Conservation (phyloP, 805 yeast genomes). For the Metschnikowia dekortorum region DNA sequence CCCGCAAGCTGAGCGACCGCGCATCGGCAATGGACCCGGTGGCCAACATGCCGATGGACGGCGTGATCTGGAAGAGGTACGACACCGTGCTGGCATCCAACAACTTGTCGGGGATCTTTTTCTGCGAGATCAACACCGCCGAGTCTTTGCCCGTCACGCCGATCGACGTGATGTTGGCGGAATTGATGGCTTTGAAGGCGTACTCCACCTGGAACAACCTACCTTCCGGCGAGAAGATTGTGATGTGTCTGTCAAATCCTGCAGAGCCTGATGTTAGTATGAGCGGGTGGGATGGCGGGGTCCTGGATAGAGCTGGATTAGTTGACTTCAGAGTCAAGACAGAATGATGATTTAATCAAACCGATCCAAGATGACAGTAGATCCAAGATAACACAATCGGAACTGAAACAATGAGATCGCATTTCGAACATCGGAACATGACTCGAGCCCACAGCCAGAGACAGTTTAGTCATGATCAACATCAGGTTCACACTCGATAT, state of each 20-base stretch:
- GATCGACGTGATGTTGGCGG: constrained; percentile 83
- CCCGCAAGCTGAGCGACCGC: constrained; percentile 81
- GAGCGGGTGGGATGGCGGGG: not conserved
- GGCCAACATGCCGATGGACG: constrained; percentile 80
- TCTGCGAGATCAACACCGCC: constrained; percentile 86
- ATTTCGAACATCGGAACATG: too few species aligned
- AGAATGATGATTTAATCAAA: too few species aligned
- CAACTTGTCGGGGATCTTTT: constrained; percentile 93
- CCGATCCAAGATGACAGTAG: too few species aligned
- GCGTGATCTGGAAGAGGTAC: constrained; percentile 78
- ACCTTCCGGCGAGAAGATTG: constrained; percentile 98
- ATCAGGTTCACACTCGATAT: too few species aligned
- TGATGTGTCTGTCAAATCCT: constrained; percentile 98
- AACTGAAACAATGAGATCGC: too few species aligned
- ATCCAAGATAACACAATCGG: too few species aligned
- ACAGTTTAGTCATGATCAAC: too few species aligned
- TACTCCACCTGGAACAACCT: constrained; percentile 96
- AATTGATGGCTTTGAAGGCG: constrained; percentile 94
- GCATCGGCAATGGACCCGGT: constrained; percentile 98
- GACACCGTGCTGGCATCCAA: constrained; percentile 84
- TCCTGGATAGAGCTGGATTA: not conserved
- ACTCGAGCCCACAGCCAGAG: too few species aligned
- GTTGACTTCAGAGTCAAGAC: too few species aligned
- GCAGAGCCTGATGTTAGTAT: constrained; percentile 62
- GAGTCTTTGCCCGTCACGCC: constrained; percentile 85